phyloP scores from a whole-genome alignment of 1,139 yeast genomes.

The Chernovozyma aurita region DNA sequence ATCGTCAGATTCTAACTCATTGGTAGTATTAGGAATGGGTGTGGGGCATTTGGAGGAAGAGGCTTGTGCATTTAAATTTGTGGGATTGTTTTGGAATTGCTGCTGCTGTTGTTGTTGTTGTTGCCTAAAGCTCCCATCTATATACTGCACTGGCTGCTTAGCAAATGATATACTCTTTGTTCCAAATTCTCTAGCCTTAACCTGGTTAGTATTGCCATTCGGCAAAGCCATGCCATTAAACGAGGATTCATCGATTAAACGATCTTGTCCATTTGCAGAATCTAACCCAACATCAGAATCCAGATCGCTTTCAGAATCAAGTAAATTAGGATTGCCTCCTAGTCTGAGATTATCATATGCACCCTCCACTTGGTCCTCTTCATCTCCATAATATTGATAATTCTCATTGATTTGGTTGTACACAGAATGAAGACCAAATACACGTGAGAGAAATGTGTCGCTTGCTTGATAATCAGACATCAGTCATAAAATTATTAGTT shows the following conservation, averaged over 20 bases:
- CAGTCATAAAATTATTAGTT: no score
- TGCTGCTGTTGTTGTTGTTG: constrained; percentile 4
- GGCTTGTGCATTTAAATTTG: no score
- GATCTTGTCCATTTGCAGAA: not conserved
- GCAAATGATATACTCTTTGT: constrained; percentile 1
- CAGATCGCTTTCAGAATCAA: constrained; percentile 8
- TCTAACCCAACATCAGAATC: constrained; percentile 4
- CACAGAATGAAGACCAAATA: constrained; percentile 51
- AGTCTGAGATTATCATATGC: constrained; percentile 5
- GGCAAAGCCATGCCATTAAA: not conserved
- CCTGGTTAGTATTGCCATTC: not conserved
- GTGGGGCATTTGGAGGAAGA: no score
- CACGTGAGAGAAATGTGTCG: constrained; percentile 54
- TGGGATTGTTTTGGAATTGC: no score
- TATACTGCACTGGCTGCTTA: not conserved
- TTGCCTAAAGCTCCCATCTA: constrained; percentile 3
- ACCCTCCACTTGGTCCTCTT: constrained; percentile 4
- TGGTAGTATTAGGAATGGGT: constrained; percentile 9
- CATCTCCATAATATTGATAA: constrained; percentile 31
- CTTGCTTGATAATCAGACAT: constrained; percentile 12
- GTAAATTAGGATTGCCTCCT: constrained; percentile 4
- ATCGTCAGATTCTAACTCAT: constrained; percentile 7
- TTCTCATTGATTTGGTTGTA: constrained; percentile 39
- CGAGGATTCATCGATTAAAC: not conserved
- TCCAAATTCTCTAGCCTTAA: not conserved